Evolutionary conservation across 371 early-diverging fungal genomes (phyloP), one percentile per base, ranked within the genome.

Genomic region (Apophysomyces elegans): DNA sequence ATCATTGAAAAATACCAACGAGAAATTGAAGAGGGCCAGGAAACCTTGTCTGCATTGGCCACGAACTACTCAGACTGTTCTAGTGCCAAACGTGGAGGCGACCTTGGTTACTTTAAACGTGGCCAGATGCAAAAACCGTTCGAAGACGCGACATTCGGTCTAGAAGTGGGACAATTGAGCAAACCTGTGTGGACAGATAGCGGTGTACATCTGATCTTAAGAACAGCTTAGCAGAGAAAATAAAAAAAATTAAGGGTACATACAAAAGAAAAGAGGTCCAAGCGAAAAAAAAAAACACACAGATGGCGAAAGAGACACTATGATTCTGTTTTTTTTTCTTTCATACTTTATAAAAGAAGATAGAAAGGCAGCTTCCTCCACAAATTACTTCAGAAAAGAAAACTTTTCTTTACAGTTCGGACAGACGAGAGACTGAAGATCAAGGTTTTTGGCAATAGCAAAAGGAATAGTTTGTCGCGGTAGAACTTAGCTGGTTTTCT

Each of bases 161-260:
- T 98, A 7, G 64, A 90, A 75, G 91, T 95, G 4, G 96, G 95
- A 5, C 88, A 96, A 75, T 77, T 97, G 63, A 90, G 91, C 69
- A 81, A 80, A 50, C 93, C 93, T 13, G 88, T 98, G 14, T 90
- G 89, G 81, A 90, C 95, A n/a, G 96, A 95, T 64, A 93, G 93
- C 66, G 99, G 99, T 57, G 89, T 96, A 36, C 99, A 98, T 71
- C 75, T 98, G 50, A 96, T 98, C 63, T 69, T 93, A 64, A 87
- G 97, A 71, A 95, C 96, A 11, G 93, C 86, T 5, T 96, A 87
- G 83, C 43, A 36, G 59, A 37, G 5, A 8, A 11, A 16, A 37
- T 59, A 37, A 11, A n/a, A 14, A 12, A 9, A 14, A 43, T 4
- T 43, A 1, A 43, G 14, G 9, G 43, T 14, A 43, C 43, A 43